Base-by-base conservation (phyloP, 2,329 filamentous ascomycete species). In the Hymenotorrendiella dingleyae region DNA sequence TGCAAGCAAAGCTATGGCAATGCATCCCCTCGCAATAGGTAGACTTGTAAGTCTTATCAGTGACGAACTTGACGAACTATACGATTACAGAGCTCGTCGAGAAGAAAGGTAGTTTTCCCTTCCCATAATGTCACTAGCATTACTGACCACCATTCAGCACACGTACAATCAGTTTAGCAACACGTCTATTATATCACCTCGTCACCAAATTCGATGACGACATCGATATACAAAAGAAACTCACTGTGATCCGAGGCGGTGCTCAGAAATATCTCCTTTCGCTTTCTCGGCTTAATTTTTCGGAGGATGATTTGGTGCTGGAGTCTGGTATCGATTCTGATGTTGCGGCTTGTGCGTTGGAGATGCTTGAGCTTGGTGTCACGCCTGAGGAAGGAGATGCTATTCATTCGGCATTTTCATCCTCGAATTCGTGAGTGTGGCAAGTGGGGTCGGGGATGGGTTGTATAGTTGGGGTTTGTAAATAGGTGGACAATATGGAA, bases 211-310 rank as follows among this genome's bases (percentile, higher is more conserved):
- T 89, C 58, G 74, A 84, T 4, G 66, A 74, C 16, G 65, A 71
- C 19, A 70, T 82, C 16, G 77, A 91, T 52, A 77, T 94, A 49
- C 74, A 80, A 36, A 73, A 76, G 36, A 94, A 91, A 61, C 69
- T 95, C 4, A 72, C 74, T 0, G 74, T 76, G 7, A 76, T 86
- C 0, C 73, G 78, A 4, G 86, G 87, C 3, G 86, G 82, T 0
- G 77, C 79, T 39, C 88, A 95, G 57, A 88, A 89, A 40, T 91
- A 94, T 56, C 69, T 94, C 1, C 76, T 96, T 8, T 80, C 80
- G 2, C 68, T 98, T 33, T 89, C 87, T 0, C 69, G 91, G 30
- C 67, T 97, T n/a, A 88, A 86, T 0, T 96, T 95, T 61, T 82
- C 80, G 5, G 78, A 81, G 17, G 87, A 94, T 48, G 84, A 87